These are phyloP conservation scores for Calycina herbarum DNA, from an alignment of 2,329 filamentous ascomycete species.

Conservation along the genomic window DNA sequence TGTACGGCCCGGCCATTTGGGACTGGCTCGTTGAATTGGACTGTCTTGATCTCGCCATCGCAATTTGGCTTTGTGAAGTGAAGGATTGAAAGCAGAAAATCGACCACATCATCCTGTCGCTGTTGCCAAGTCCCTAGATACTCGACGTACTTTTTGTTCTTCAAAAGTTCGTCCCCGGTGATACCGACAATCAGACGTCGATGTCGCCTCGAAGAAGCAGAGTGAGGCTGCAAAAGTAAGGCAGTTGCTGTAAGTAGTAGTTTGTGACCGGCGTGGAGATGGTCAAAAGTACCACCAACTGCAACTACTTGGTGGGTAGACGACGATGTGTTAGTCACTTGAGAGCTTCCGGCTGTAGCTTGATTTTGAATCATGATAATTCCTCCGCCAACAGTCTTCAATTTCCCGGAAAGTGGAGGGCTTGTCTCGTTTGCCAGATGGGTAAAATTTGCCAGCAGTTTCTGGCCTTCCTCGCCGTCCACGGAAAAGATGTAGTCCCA, in stretches of 20 bases:
- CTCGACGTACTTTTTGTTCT: constrained; percentile 85
- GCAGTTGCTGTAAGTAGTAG: constrained; percentile 87
- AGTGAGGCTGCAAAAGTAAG: constrained; percentile 62
- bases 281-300: constrained; percentile 93
- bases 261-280: constrained; percentile 94
- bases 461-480: constrained; percentile 63
- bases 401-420: constrained; percentile 49
- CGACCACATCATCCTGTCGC: constrained; percentile 67
- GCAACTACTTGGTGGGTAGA: constrained; percentile 62
- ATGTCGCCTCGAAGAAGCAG: constrained; percentile 38
- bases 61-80: constrained; percentile 42
- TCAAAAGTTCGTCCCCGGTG: constrained; percentile 81
- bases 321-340: constrained; percentile 20
- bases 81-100: constrained; percentile 70
- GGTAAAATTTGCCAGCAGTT: constrained; percentile 53
- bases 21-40: constrained; percentile 24
- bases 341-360: constrained; percentile 8
- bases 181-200: constrained; percentile 78
- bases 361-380: constrained; percentile 45
- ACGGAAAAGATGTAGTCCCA: constrained; percentile 69
- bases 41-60: constrained; percentile 38
- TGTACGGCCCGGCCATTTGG: constrained; percentile 53
- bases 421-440: constrained; percentile 49
- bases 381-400: constrained; percentile 54
- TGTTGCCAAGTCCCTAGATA: constrained; percentile 78